phyloP scores from a whole-genome alignment of 2,329 filamentous ascomycete species.

The Ascochyta koolunga region DNA sequence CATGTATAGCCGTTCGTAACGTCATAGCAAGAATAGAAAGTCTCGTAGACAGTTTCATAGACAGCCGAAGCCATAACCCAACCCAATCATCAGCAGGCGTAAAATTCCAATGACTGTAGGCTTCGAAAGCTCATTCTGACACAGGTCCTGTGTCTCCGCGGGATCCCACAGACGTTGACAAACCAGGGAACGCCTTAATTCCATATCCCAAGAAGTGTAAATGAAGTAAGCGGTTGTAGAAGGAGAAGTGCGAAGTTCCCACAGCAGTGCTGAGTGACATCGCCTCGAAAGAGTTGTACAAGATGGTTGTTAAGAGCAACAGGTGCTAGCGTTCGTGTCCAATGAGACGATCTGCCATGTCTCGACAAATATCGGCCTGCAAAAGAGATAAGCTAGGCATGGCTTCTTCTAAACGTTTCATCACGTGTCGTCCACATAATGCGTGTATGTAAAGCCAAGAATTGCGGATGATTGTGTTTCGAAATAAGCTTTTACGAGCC shows the following conservation, averaged over 20 bases:
- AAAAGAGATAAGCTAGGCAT: not conserved
- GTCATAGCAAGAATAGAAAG: not conserved
- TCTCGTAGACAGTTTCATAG: not conserved
- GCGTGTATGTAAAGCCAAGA: too few species aligned
- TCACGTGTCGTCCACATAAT: not conserved
- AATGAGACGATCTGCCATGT: not conserved
- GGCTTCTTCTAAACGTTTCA: not conserved
- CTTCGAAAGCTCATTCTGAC: not conserved
- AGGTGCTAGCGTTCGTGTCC: not conserved
- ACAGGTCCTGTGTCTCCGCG: not conserved
- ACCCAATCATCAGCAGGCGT: not conserved
- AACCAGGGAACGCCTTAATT: not conserved
- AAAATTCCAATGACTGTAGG: too few species aligned
- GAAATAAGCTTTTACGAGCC: constrained; percentile 42
- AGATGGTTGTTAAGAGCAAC: not conserved
- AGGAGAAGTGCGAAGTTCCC: not conserved
- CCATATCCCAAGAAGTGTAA: not conserved
- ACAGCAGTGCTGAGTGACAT: not conserved
- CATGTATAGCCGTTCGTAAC: not conserved
- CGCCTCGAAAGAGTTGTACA: constrained; percentile 3
- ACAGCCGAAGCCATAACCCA: not conserved
- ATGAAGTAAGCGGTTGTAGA: not conserved
- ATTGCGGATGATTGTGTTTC: too few species aligned
- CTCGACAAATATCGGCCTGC: not conserved
- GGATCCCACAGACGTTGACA: not conserved